phyloP scores from a whole-genome alignment of 345 rosid genomes.

The Gossypium mustelinum region DNA sequence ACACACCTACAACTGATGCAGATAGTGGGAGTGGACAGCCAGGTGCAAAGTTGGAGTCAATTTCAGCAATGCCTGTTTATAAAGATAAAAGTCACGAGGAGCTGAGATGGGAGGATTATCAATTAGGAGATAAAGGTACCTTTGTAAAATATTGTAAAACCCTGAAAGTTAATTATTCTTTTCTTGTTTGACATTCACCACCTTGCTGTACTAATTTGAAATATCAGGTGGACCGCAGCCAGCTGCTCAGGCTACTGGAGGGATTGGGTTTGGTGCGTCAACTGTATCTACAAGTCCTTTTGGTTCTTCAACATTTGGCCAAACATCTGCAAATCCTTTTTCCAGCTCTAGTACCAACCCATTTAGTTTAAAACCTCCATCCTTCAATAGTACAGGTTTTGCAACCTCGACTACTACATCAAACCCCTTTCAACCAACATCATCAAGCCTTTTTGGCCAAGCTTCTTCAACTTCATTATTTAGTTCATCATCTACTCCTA shows the following conservation, averaged over 20 bases:
- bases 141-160: background rate
- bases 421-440: constrained; percentile 30
- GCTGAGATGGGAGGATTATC: constrained; percentile 94
- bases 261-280: constrained; percentile 49
- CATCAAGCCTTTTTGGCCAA: constrained; percentile 49
- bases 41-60: constrained; percentile 72
- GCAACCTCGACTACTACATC: constrained; percentile 33
- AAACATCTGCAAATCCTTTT: constrained; percentile 47
- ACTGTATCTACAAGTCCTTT: constrained; percentile 48
- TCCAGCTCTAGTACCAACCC: constrained; percentile 40
- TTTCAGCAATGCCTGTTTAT: constrained; percentile 79
- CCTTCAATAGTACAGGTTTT: constrained; percentile 40
- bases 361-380: constrained; percentile 45
- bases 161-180: background rate
- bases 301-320: constrained; percentile 43
- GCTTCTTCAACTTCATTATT: constrained; percentile 45
- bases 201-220: background rate
- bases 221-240: constrained; percentile 74
- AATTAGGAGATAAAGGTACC: constrained; percentile 90
- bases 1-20: constrained; percentile 58
- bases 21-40: constrained; percentile 53
- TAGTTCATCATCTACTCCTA: constrained; percentile 38
- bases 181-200: constrained; percentile 12
- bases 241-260: constrained; percentile 59
- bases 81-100: constrained; percentile 83